Evolutionary conservation across 495 filamentous ascomycete genomes (phyloP), one percentile per base, ranked within the genome.

Genomic region (Evansstolkia leycettana): DNA sequence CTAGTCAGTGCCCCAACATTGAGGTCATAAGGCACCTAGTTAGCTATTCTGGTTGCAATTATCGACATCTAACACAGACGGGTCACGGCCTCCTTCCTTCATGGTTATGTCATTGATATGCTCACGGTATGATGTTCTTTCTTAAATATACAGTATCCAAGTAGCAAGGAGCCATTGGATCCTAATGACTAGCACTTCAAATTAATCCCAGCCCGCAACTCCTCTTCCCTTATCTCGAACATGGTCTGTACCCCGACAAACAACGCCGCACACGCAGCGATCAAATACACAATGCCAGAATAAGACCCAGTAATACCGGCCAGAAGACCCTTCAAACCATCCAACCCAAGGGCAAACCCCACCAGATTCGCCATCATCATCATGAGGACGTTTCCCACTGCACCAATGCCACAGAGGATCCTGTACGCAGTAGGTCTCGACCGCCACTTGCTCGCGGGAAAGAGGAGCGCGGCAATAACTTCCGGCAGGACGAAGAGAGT

Each of bases 331-430:
- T 82, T 70, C 44, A 96, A 39, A 11, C 92, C 90, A 51, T 98
- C 90, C 38, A 94, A 31, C 0, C 90, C 90, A 14, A 96, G 71
- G 0, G 84, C 88, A 58, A 99, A 99, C 0, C 90, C 90, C 7
- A 96, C 87, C 32, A 99, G 57, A 47, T 96, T 96, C 5, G 89
- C 89, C 31, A 73, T 65, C 73, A 96, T 94, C 84, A 99, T 89
- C 81, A 95, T 86, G 23, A 95, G 57, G 24, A 94, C 67, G 40
- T 94, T 93, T 1, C 57, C 81, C 3, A 96, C 85, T 4, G 75
- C 85, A 3, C 92, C 90, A n/a, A 87, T 50, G 1, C 83, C 86
- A 54, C 82, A 84, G 20, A 96, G 52, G 37, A 85, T 65, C 24
- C 90, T 67, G 55, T 94, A 94, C 1, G 69, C 49, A 19, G 73